Base-by-base conservation (phyloP, 305 asterid species). In the Ajuga reptans region DNA sequence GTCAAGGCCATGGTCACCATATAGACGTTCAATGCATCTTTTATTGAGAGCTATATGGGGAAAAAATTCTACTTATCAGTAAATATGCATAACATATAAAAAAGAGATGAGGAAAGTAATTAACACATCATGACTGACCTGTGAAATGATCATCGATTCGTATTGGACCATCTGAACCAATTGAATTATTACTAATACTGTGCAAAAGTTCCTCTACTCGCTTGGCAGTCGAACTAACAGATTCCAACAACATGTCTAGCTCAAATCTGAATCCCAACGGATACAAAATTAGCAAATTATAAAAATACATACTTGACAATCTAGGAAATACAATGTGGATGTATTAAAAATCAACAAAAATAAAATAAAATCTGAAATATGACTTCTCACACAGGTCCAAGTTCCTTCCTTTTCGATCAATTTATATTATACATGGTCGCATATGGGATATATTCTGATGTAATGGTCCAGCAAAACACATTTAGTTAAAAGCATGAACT, bases 1-100 rank as follows among this genome's bases (percentile, higher is more conserved):
- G 70, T 95, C 99, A 71, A 95, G 91, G 71, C 99, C 99, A 85
- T 95, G 99, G 77, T 95, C 99, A 42, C 99, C 99, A 83, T 95
- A 95, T 16, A 95, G 82, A 16, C 99, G 96, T 80, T 91, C 99
- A 72, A 89, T 91, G 90, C 96, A 91, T 82, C 98, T 91, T 72
- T 89, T 62, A 83, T 85, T 86, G 72, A 91, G 85, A 75, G 85
- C 99, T 94, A 57, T 53, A 76, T 16, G 50, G 69, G 79, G 47
- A 75, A 66, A 74, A 57, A 66, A 54, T 45, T 37, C 51, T 69
- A 73, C 46, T 75, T 42, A 58, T 75, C 67, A 75, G 56, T 55
- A 66, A 66, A 37, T 29, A 52, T 18, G 34, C 27, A 58, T 57
- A 45, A 34, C 1, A 12, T 47, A 64, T 57, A 56, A 21, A 58